Conservation (phyloP, 257 asterid species). For the Linaria vulgaris region DNA sequence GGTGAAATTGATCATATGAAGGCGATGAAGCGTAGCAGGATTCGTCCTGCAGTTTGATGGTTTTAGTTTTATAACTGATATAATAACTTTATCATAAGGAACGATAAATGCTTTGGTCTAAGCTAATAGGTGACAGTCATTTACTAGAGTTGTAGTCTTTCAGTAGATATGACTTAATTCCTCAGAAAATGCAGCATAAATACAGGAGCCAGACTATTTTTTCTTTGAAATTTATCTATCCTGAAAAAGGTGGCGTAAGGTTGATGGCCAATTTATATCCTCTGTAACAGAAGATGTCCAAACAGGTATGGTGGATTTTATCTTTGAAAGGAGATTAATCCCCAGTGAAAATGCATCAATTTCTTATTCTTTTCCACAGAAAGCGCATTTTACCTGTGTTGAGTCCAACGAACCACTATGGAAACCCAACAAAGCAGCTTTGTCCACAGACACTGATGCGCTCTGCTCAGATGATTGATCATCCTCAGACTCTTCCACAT, state of each 20-base stretch:
- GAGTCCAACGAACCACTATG: conserved; percentile 23
- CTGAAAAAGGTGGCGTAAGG: background rate
- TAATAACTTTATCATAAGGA: background rate
- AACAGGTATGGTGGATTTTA: background rate
- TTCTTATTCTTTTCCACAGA: background rate
- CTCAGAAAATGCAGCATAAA: conserved; percentile 1
- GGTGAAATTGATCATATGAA: conserved; percentile 25
- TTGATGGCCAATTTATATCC: background rate
- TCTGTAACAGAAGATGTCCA: background rate
- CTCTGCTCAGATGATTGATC: conserved; percentile 39
- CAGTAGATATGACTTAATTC: conserved; percentile 9
- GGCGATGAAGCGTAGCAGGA: conserved; percentile 17
- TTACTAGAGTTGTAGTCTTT: background rate
- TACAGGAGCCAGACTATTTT: background rate
- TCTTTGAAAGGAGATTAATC: background rate
- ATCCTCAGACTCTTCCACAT: conserved; percentile 44
- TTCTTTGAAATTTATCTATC: background rate
- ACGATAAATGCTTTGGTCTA: background rate
- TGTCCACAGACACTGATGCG: conserved; percentile 22
- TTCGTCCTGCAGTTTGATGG: conserved; percentile 34
- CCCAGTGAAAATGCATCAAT: too few relatives aligned
- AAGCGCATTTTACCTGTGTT: conserved; percentile 28
- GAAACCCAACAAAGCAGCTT: conserved; percentile 26
- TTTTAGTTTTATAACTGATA: conserved; percentile 10
- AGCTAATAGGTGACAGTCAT: background rate